Conservation (phyloP, 2,329 filamentous ascomycete genomes). For the Ophiostoma quercus region DNA sequence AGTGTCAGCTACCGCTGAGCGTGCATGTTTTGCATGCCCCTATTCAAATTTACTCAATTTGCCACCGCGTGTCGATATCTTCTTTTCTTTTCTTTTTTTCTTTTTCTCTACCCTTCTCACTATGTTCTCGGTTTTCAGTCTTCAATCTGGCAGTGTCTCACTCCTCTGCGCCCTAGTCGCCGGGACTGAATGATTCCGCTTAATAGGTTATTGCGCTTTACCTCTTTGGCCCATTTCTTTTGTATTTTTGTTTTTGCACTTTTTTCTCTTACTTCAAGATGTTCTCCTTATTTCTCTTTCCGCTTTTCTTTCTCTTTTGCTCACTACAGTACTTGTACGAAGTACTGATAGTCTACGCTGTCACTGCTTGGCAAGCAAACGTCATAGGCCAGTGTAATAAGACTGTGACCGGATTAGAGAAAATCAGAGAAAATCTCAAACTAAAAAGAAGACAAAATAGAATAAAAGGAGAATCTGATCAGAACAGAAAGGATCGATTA, state of each 20-base stretch:
- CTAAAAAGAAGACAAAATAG: not conserved
- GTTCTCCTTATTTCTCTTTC: not conserved
- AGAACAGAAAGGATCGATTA: not conserved
- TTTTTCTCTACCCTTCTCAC: not conserved
- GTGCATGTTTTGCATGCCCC: not conserved
- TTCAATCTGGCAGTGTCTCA: not conserved
- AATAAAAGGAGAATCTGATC: not conserved
- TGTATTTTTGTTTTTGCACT: not conserved
- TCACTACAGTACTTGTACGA: not conserved
- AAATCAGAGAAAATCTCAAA: not conserved
- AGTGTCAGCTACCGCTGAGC: not conserved
- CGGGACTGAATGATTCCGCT: not conserved
- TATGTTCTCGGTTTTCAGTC: not conserved
- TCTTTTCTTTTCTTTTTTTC: not conserved
- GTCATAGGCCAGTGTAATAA: not conserved
- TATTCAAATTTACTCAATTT: conserved; percentile 5
- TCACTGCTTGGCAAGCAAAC: not conserved
- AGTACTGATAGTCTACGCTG: not conserved
- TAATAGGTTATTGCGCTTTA: not conserved
- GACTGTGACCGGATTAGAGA: not conserved
- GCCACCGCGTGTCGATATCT: not conserved
- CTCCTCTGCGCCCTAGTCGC: not conserved
- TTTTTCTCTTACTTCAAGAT: not conserved
- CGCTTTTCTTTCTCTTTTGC: not conserved
- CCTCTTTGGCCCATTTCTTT: too few species aligned